Conservation (phyloP, 2,329 filamentous ascomycete species). For the Orbilia oligospora region DNA sequence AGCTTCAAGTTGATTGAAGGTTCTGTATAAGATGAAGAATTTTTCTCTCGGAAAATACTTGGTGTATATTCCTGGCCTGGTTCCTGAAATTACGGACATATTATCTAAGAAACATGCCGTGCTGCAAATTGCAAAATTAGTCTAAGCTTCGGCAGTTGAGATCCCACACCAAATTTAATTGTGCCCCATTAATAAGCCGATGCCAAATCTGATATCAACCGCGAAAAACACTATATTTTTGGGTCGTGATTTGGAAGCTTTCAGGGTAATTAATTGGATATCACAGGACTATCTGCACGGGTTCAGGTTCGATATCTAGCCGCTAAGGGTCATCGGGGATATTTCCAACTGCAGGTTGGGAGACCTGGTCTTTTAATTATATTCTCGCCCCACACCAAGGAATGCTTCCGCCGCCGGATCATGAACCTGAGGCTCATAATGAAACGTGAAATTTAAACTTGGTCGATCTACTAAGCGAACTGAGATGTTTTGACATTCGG, state of each 20-base stretch:
- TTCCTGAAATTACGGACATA: constrained; percentile 34
- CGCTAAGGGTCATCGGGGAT: constrained; percentile 37
- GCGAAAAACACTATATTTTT: constrained; percentile 31
- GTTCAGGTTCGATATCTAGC: constrained; percentile 29
- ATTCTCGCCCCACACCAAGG: constrained; percentile 35
- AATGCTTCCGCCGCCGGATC: constrained; percentile 17
- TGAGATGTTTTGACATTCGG: constrained; percentile 48
- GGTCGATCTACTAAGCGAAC: constrained; percentile 56
- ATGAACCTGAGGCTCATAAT: constrained; percentile 54
- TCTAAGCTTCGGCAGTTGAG: constrained; percentile 59
- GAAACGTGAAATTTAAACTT: constrained; percentile 51
- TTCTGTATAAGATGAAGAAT: constrained; percentile 14
- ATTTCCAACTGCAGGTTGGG: constrained; percentile 10
- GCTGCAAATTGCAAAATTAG: constrained; percentile 45
- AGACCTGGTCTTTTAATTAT: constrained; percentile 9
- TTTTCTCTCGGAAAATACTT: neutral
- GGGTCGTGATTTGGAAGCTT: constrained; percentile 33
- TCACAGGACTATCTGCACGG: constrained; percentile 25
- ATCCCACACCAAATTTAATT: constrained; percentile 38
- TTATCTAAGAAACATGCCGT: constrained; percentile 58
- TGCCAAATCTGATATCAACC: constrained; percentile 34
- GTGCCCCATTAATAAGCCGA: constrained; percentile 36
- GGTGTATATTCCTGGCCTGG: constrained; percentile 1
- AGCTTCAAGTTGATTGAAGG: constrained; percentile 22
- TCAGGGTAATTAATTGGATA: constrained; percentile 17